phyloP scores from a whole-genome alignment of 768 basidiomycete genomes.

The Tulasnella sp. region DNA sequence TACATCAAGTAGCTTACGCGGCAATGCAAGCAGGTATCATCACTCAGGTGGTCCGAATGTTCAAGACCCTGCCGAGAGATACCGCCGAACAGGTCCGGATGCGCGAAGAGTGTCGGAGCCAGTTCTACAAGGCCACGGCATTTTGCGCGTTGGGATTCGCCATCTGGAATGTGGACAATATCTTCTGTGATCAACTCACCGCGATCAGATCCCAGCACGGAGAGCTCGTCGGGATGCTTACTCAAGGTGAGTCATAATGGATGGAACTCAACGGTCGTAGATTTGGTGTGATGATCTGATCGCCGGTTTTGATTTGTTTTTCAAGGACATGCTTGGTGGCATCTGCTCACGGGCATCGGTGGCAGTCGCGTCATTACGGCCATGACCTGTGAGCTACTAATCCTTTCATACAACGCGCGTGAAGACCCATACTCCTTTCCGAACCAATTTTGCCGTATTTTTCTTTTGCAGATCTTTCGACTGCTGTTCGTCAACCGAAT shows the following conservation, averaged over 20 bases:
- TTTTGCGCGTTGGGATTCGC: conserved; percentile 25
- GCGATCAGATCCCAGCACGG: conserved; percentile 1
- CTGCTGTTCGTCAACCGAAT: not conserved
- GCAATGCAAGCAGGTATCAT: conserved; percentile 21
- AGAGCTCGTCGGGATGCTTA: conserved; percentile 12
- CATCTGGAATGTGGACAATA: conserved; percentile 30
- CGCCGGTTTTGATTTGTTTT: not conserved
- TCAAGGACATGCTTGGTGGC: conserved; percentile 20
- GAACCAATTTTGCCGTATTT: not conserved
- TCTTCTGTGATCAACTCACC: conserved; percentile 25
- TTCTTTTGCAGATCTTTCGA: conserved; percentile 4
- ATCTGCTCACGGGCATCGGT: conserved; percentile 18
- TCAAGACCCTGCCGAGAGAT: conserved; percentile 16
- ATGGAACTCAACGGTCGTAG: no score
- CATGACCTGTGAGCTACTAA: conserved; percentile 9
- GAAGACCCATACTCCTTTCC: not conserved
- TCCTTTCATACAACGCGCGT: not conserved
- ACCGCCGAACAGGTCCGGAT: not conserved
- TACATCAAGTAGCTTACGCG: conserved; percentile 29
- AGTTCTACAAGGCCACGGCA: conserved; percentile 21
- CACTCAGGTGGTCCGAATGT: conserved; percentile 17
- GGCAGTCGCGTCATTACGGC: conserved; percentile 13
- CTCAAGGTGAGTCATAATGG: conserved; percentile 9
- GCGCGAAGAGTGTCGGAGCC: conserved; percentile 15
- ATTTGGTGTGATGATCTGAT: not conserved